Evolutionary conservation across 495 filamentous ascomycete genomes (phyloP).

Genomic region (Aspergillus wentii): DNA sequence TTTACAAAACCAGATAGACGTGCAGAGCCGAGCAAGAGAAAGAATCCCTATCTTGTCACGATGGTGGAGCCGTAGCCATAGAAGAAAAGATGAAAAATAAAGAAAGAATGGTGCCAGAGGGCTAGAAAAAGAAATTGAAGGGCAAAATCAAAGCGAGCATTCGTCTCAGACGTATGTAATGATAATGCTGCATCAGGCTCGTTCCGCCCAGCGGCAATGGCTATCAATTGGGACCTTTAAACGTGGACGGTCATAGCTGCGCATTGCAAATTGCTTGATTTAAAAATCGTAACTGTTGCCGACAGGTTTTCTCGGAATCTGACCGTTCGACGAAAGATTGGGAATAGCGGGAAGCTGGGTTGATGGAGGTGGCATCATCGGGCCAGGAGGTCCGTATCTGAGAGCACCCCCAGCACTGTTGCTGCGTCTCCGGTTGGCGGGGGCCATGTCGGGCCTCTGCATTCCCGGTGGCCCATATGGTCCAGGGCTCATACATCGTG

Average conservation of each 20-base stretch:
- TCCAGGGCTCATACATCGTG: constrained; percentile 48
- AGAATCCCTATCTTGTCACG: too few relatives aligned
- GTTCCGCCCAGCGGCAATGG: constrained; percentile 8
- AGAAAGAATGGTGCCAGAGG: too few relatives aligned
- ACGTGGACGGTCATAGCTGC: not conserved
- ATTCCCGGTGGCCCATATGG: constrained; percentile 42
- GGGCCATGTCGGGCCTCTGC: constrained; percentile 39
- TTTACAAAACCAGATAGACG: too few relatives aligned
- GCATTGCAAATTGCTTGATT: not conserved
- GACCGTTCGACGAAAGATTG: constrained; percentile 10
- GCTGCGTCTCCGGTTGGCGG: constrained; percentile 39
- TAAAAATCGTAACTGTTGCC: constrained; percentile 2
- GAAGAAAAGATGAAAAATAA: too few relatives aligned
- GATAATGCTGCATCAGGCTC: too few relatives aligned
- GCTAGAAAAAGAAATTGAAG: too few relatives aligned
- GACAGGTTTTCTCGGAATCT: constrained; percentile 28
- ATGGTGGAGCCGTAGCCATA: too few relatives aligned
- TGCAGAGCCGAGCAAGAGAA: too few relatives aligned
- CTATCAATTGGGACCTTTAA: constrained; percentile 1
- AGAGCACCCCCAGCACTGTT: constrained; percentile 47
- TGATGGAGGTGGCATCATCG: constrained; percentile 30
- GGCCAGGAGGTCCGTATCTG: constrained; percentile 42
- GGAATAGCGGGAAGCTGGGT: constrained; percentile 28
- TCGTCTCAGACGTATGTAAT: too few relatives aligned
- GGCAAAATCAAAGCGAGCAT: too few relatives aligned